Percentiles rank a stretch among this genome's conserved stretches.
Evolutionary conservation across 306 rosid genomes (phyloP).

Genomic region (Pyrus bretschneideri): DNA sequence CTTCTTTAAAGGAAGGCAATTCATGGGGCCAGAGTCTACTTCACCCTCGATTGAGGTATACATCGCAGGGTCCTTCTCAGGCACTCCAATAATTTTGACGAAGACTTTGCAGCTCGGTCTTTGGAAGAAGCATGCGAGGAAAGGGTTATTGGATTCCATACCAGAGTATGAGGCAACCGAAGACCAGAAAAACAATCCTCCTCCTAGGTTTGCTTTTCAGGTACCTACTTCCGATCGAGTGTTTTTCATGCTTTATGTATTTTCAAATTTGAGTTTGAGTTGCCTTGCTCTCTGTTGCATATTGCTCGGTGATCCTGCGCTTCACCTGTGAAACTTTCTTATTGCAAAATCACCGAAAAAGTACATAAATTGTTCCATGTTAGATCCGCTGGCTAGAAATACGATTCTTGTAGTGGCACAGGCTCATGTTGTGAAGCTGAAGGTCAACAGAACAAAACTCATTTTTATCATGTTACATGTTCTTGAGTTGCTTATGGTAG

Average conservation of each 20-base stretch:
- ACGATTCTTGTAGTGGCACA: neutral
- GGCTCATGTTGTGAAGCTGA: neutral
- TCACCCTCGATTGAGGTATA: constrained; percentile 67
- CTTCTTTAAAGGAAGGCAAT: constrained; percentile 49
- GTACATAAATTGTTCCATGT: neutral
- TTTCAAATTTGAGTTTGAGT: neutral
- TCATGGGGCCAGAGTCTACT: constrained; percentile 31
- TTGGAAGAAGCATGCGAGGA: constrained; percentile 46
- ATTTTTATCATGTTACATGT: neutral
- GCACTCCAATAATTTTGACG: constrained; percentile 70
- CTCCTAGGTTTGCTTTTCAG: constrained; percentile 44
- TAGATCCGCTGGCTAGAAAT: neutral
- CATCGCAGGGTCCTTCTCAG: constrained; percentile 60
- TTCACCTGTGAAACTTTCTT: neutral
- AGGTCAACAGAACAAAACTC: neutral
- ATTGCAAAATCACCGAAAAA: neutral
- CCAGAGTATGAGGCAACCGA: constrained; percentile 57
- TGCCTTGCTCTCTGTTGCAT: neutral
- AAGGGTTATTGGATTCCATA: constrained; percentile 48
- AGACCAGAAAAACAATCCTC: constrained; percentile 33
- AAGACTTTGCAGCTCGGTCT: constrained; percentile 46
- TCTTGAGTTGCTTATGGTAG: neutral
- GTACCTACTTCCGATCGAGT: constrained; percentile 27
- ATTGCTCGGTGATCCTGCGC: neutral
- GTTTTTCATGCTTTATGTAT: neutral